phyloP scores from a whole-genome alignment of 441 rosid genomes.

The Biscutella laevigata region DNA sequence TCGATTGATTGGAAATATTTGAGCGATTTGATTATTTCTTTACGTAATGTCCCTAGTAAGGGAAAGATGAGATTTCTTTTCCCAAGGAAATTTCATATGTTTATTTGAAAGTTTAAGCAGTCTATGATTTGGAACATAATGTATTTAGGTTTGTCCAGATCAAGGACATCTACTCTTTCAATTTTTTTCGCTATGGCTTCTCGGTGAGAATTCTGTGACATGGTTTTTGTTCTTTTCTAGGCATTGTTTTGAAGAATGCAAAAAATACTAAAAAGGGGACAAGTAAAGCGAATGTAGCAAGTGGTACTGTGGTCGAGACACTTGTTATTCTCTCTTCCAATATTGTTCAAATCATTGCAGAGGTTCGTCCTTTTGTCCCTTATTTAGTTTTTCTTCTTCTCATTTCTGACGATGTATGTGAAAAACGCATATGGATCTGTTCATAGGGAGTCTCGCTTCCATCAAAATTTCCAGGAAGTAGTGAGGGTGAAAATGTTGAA shows the following conservation, averaged over 20 bases:
- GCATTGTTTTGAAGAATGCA: slow-evolving; percentile 74
- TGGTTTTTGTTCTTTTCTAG: slow-evolving; percentile 29
- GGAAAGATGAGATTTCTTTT: no score
- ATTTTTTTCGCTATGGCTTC: no score
- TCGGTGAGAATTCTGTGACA: background rate
- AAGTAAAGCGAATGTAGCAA: slow-evolving; percentile 45
- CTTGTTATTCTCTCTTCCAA: slow-evolving; percentile 59
- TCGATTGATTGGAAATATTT: no score
- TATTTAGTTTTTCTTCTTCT: background rate
- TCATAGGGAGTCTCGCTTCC: slow-evolving; percentile 54
- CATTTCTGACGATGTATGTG: slow-evolving; percentile 8
- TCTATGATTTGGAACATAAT: no score
- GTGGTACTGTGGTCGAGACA: slow-evolving; percentile 48
- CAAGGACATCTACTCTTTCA: no score
- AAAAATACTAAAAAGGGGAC: slow-evolving; percentile 57
- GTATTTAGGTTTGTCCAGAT: no score
- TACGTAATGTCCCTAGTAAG: no score
- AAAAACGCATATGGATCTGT: background rate
- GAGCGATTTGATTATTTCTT: no score
- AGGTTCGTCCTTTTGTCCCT: slow-evolving; percentile 30
- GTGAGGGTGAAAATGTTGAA: slow-evolving; percentile 36
- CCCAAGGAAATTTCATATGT: no score
- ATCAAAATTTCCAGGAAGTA: slow-evolving; percentile 31
- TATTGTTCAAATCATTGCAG: slow-evolving; percentile 76
- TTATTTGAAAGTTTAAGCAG: no score